phyloP scores from a whole-genome alignment of 2,329 filamentous ascomycete genomes.

The Fusarium setosum region DNA sequence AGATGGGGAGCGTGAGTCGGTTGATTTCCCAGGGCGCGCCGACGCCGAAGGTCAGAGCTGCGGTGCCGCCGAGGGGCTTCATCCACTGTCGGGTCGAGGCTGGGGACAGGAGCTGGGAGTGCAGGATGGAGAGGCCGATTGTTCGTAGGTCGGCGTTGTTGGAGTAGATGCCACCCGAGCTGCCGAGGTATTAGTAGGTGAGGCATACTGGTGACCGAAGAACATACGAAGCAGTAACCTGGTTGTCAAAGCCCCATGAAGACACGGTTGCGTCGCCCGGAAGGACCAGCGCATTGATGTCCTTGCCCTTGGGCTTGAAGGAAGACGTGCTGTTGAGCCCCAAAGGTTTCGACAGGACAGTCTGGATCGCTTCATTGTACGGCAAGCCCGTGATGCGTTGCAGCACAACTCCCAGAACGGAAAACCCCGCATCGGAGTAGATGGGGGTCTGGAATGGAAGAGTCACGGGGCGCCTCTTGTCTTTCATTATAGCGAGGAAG shows the following conservation, averaged over 20 bases:
- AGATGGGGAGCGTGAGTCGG: slow-evolving; percentile 21
- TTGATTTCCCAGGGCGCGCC: slow-evolving; percentile 37
- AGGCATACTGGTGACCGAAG: no score
- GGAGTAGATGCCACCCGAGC: slow-evolving; percentile 3
- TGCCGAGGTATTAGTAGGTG: background rate
- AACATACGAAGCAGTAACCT: background rate
- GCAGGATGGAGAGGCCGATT: slow-evolving; percentile 33
- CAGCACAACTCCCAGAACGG: slow-evolving; percentile 9
- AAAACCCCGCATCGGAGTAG: slow-evolving; percentile 27
- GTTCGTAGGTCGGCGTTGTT: background rate
- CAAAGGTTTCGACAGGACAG: background rate
- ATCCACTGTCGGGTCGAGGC: slow-evolving; percentile 28
- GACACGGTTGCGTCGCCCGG: background rate
- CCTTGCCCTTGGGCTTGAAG: background rate
- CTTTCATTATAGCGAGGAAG: slow-evolving; percentile 18
- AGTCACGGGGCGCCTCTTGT: slow-evolving; percentile 2
- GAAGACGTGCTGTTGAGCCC: background rate
- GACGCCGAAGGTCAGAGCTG: slow-evolving; percentile 17
- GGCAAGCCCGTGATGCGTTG: background rate
- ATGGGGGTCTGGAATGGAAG: slow-evolving; percentile 6
- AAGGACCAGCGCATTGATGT: background rate
- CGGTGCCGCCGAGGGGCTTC: slow-evolving; percentile 27
- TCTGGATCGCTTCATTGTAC: background rate
- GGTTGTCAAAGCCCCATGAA: background rate
- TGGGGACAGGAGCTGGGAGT: slow-evolving; percentile 19